Evolutionary conservation across 495 filamentous ascomycete species (phyloP).

Genomic region (Podospora conica): DNA sequence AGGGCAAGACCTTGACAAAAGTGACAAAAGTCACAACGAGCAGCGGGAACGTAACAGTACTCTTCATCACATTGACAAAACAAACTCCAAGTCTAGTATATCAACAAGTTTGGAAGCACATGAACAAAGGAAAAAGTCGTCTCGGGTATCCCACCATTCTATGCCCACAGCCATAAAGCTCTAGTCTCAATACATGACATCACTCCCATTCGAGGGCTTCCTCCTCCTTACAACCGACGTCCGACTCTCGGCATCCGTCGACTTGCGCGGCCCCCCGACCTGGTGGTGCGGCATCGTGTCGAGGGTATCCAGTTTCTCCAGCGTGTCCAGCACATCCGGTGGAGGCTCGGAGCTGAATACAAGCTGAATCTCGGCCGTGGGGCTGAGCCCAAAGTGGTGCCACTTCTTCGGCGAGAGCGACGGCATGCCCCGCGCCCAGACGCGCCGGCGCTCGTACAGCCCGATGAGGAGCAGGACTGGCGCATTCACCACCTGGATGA

Average conservation of each 20-base stretch:
- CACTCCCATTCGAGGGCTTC: not conserved
- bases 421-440: slow-evolving; percentile 27
- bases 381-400: slow-evolving; percentile 47
- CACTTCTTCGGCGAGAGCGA: slow-evolving; percentile 29
- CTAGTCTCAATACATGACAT: not conserved
- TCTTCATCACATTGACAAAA: not conserved
- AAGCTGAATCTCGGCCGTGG: slow-evolving; percentile 54
- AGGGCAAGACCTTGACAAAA: not conserved
- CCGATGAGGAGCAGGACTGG: slow-evolving; percentile 50
- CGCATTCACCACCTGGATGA: slow-evolving; percentile 49
- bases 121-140: not conserved
- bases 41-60: not conserved
- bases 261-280: slow-evolving; percentile 3
- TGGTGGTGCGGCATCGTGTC: not conserved
- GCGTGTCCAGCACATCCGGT: slow-evolving; percentile 36
- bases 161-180: not conserved
- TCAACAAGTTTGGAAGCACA: too few species aligned
- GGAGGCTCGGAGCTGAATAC: slow-evolving; percentile 57
- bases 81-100: not conserved
- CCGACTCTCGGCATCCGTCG: not conserved
- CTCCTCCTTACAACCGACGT: slow-evolving; percentile 1
- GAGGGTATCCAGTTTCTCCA: slow-evolving; percentile 28
- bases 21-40: not conserved
- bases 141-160: not conserved
- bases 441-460: slow-evolving; percentile 44